These are phyloP conservation scores for Antrodiella citrinella DNA, from an alignment of 768 basidiomycete genomes.

Conservation along the genomic window DNA sequence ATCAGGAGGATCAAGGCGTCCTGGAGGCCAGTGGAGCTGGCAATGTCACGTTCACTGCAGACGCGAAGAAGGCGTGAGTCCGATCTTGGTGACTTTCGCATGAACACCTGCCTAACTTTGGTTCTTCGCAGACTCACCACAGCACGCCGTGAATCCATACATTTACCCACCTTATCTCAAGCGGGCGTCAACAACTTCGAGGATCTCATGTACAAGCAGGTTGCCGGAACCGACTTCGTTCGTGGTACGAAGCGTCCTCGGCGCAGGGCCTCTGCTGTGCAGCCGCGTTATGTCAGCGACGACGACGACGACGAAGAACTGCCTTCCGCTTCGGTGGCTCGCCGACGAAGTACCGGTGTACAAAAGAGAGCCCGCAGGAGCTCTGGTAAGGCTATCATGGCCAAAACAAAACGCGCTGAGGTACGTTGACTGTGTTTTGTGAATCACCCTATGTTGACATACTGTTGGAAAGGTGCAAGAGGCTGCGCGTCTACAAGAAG, in stretches of 20 bases:
- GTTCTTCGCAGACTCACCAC: slow-evolving; percentile 22
- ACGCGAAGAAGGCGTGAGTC: slow-evolving; percentile 39
- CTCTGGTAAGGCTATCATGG: slow-evolving; percentile 25
- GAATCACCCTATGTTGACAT: slow-evolving; percentile 1
- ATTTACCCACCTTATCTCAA: slow-evolving; percentile 13
- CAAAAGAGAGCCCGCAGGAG: slow-evolving; percentile 8
- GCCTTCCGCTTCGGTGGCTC: slow-evolving; percentile 4
- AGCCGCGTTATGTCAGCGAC: background rate
- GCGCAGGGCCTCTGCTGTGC: slow-evolving; percentile 1
- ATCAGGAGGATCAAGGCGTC: slow-evolving; percentile 37
- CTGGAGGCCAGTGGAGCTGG: slow-evolving; percentile 30
- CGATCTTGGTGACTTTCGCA: background rate
- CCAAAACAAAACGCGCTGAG: slow-evolving; percentile 37
- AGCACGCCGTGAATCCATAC: slow-evolving; percentile 27
- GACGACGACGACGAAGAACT: slow-evolving; percentile 9
- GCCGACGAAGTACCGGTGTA: background rate
- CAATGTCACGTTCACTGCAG: slow-evolving; percentile 32
- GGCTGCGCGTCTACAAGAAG: slow-evolving; percentile 21
- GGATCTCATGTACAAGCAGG: slow-evolving; percentile 31
- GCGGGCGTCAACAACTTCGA: slow-evolving; percentile 21
- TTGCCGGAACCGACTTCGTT: slow-evolving; percentile 21
- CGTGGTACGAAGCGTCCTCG: slow-evolving; percentile 20
- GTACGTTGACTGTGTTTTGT: no score
- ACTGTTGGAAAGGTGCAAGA: background rate
- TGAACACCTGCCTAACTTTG: slow-evolving; percentile 1